A percentile compares a stretch with the other conserved stretches of the same genome.
phyloP scores from a whole-genome alignment of 2,329 filamentous ascomycete species.

The Hypomyces rosellus region DNA sequence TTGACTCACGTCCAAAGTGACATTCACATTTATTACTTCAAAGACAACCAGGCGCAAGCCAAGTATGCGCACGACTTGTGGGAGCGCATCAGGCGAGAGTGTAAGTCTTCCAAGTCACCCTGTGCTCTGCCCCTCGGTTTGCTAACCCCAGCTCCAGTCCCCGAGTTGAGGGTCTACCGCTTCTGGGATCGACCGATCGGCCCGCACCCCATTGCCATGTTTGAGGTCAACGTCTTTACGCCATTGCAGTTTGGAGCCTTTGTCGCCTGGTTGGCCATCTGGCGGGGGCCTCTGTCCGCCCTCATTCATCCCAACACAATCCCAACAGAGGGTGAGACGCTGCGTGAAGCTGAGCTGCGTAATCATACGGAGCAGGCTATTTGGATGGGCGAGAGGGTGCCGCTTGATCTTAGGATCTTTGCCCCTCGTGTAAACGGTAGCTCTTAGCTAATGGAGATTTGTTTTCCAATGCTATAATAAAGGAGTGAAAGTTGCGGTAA shows the following conservation, averaged over 20 bases:
- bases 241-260: slow-evolving; percentile 87
- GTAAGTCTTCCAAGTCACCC: slow-evolving; percentile 39
- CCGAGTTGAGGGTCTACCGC: slow-evolving; percentile 74
- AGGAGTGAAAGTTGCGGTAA: too few species aligned
- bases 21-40: slow-evolving; percentile 78
- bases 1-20: slow-evolving; percentile 43
- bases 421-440: background rate
- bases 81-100: slow-evolving; percentile 75
- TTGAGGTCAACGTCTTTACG: slow-evolving; percentile 83
- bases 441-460: too few species aligned
- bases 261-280: slow-evolving; percentile 75
- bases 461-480: too few species aligned
- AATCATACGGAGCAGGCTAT: slow-evolving; percentile 65
- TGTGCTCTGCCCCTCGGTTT: background rate
- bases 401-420: slow-evolving; percentile 40
- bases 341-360: slow-evolving; percentile 30
- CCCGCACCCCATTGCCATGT: slow-evolving; percentile 81
- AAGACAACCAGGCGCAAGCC: slow-evolving; percentile 54
- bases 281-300: slow-evolving; percentile 71
- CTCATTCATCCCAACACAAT: slow-evolving; percentile 79
- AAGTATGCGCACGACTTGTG: slow-evolving; percentile 67
- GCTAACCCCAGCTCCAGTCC: slow-evolving; percentile 46
- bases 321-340: slow-evolving; percentile 28
- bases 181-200: slow-evolving; percentile 74
- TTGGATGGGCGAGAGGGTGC: slow-evolving; percentile 65